Base-by-base conservation (phyloP, 495 filamentous ascomycete species). In the Podospora comata region DNA sequence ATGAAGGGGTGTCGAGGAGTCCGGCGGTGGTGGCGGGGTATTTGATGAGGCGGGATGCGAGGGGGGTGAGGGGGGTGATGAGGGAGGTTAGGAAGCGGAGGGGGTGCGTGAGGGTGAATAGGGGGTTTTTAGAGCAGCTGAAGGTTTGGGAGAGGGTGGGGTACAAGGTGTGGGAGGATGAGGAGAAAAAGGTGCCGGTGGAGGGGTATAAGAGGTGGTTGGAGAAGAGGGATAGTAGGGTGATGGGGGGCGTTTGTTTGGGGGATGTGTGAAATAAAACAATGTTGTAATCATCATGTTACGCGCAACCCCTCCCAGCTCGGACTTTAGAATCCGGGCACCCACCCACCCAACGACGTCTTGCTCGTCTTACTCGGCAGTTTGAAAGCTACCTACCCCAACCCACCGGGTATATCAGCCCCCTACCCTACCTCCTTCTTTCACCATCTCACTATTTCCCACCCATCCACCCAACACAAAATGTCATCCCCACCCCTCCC, bases 81-180 rank as follows among this genome's bases (percentile, higher is more conserved):
- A 58, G 13, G n/a, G 55, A 58, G 19, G 60, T 61, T 26, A 39
- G 65, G 30, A 20, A 18, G 44, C 26, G 62, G 9, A 9, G 55
- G 23, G 18, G 55, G 15, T 19, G n/a, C 18, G 59, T 66, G 18
- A 44, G 54, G 20, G 67, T 63, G 7, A 70, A 54, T 11, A 44
- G 20, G 18, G 70, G 54, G 55, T 74, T 74, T 20, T 0, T 70
- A 53, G 34, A 74, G 48, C 70, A 72, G 44, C 23, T 74, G 64
- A 18, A 26, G 15, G 27, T 70, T 19, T 72, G 72, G 72, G 67
- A 70, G 61, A 53, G 66, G 53, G 19, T 65, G 7, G 53, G 28
- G 4, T 73, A 69, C 53, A 26, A 67, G 20, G n/a, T 69, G 13
- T 73, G 67, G 66, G 67, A 72, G 19, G 71, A 71, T 23, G 23